Evolutionary conservation across 495 filamentous ascomycete species (phyloP), one percentile per base, ranked within the genome.

Genomic region (Hypoxylon trugodes): DNA sequence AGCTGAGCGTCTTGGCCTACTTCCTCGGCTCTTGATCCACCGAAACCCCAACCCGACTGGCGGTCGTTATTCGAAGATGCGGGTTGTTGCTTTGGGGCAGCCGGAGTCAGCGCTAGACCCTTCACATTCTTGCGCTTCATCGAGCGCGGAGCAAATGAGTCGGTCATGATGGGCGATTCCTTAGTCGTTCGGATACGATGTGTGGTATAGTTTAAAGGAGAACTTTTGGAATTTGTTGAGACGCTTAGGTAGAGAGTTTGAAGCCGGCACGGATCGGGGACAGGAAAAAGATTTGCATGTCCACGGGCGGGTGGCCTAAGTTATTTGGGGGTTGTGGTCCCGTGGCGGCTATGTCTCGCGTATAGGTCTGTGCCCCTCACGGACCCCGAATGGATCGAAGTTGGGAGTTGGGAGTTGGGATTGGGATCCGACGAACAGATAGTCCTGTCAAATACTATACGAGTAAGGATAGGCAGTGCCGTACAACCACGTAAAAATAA

Each of bases 71-170:
- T 76, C 38, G 78, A 76, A 6, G 78, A 71, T 37, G 78, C 70
- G 12, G 77, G 67, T 57, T n/a, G n/a, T n/a, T 69, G 72, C 53
- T 81, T 81, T 22, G 80, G 85, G 18, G 89, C 86, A 13, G 90
- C 82, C 15, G 87, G 83, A 65, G 84, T 89, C 67, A 98, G 78
- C 48, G 89, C 91, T 13, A 98, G 87, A n/a, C 93, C 95, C 75
- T 96, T 98, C 74, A 93, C 86, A 73, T 97, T 98, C 84, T 97
- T 97, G 79, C 94, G 89, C 86, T 96, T 97, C 84, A 98, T 85
- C 45, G 96, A 93, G 79, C 90, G 89, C 70, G 89, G 86, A 69
- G 93, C 89, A 73, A 97, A 96, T 69, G 80, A 76, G 76, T 96
- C 93, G 63, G 89, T 82, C 92, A 96, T 96, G 79, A 70, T 78